Base-by-base conservation (phyloP, 164 flowering plant species). In the Saururus chinensis region DNA sequence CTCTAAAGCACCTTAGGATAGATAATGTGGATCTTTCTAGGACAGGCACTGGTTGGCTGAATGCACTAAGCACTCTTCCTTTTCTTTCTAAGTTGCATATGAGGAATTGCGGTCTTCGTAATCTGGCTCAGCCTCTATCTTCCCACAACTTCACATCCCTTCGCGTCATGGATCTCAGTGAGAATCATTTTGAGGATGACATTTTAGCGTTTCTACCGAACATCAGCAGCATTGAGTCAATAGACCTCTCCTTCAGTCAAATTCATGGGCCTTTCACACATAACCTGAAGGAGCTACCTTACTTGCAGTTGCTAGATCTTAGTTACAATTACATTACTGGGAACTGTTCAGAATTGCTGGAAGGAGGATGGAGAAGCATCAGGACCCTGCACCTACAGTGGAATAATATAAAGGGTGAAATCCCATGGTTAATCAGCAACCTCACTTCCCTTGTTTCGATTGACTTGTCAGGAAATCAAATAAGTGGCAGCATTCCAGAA, bases 81-180 rank as follows among this genome's bases (percentile, higher is more conserved):
- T 65, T 57, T 37, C 40, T 64, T 11, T 17, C 22, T 16, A 52
- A 64, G 58, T 56, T 70, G 24, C 24, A 40, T 22, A 40, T 64
- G 35, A 9, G 14, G 0, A 0, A 9, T 55, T 70, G 72, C 56
- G 9, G 7, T 20, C 64, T 65, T 8, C 7, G 40, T 12, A 19
- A 52, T 30, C n/a, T 40, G 13, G 17, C 40, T n/a, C 56, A 19
- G 10, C 20, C 56, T 30, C 60, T 48, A 54, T 14, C 49, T 7
- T 1, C 30, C n/a, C 21, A 53, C 0, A 67, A 67, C 30, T 67
- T 67, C 21, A 67, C 70, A 23, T 61, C 64, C 25, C 62, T 68
- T 55, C 40, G 11, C 9, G 40, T 67, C 23, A 53, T 66, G 17
- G 69, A 60, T 42, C 59, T 66, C 22, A 40, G 30, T 45, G 6